Conservation (phyloP, 805 yeast species). For the Aciculoconidium aculeatum region DNA sequence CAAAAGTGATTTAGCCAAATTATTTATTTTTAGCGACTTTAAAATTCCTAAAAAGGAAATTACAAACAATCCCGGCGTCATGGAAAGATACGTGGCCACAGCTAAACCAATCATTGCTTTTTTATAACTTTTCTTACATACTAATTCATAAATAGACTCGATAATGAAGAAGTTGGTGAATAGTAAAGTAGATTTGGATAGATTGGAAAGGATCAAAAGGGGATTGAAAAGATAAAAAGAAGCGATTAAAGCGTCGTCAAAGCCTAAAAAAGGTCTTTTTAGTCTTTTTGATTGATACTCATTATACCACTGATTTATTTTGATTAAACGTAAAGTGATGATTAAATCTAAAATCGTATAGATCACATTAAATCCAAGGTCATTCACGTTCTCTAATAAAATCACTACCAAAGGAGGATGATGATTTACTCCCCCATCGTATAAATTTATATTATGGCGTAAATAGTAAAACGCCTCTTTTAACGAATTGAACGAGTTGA, state of each 20-base stretch:
- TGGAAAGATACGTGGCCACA: conserved; percentile 57
- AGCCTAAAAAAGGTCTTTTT: conserved; percentile 12
- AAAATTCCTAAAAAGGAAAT: no score
- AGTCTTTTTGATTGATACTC: conserved; percentile 13
- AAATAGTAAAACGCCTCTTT: conserved; percentile 30
- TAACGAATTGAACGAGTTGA: conserved; percentile 55
- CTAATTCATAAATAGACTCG: conserved; percentile 38
- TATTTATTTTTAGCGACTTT: conserved; percentile 41
- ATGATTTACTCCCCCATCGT: conserved; percentile 81
- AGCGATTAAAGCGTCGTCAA: conserved; percentile 44
- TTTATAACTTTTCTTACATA: conserved; percentile 33
- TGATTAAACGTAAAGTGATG: conserved; percentile 49
- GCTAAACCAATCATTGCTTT: conserved; percentile 51
- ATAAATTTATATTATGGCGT: conserved; percentile 53
- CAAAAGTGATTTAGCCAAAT: conserved; percentile 16
- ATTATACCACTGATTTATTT: conserved; percentile 40
- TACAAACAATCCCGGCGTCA: conserved; percentile 50
- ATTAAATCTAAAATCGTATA: conserved; percentile 57
- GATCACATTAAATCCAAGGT: conserved; percentile 30
- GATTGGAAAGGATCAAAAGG: conserved; percentile 57
- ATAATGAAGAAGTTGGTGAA: conserved; percentile 57
- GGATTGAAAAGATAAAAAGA: conserved; percentile 78
- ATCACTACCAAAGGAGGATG: conserved; percentile 73
- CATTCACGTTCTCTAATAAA: conserved; percentile 37
- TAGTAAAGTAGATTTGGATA: conserved; percentile 61